Percentiles rank a stretch among this genome's conserved stretches.
Conservation (phyloP, 1,284 basidiomycete species). For the Tremellales sp. region DNA sequence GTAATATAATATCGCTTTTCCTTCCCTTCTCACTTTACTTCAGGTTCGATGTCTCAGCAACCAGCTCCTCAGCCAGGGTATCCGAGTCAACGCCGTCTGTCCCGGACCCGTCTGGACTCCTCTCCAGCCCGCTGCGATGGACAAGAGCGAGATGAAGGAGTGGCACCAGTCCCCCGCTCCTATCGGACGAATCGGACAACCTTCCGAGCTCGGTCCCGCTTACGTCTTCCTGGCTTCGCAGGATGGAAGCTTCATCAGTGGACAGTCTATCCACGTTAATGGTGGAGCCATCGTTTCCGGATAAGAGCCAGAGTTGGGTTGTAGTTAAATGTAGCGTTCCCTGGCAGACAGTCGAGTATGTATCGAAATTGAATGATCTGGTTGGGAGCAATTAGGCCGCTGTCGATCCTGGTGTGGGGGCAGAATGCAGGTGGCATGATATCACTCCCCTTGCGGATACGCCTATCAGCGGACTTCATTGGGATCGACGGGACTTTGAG, state of each 20-base stretch:
- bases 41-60: constrained; percentile 55
- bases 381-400: too few relatives aligned
- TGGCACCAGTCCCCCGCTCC: constrained; percentile 41
- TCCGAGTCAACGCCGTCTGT: constrained; percentile 34
- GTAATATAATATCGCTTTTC: too few relatives aligned
- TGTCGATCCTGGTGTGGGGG: too few relatives aligned
- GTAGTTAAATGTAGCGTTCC: constrained; percentile 3
- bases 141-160: constrained; percentile 31
- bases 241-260: constrained; percentile 44
- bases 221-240: constrained; percentile 46
- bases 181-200: constrained; percentile 47
- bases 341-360: neutral
- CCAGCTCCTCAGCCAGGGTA: constrained; percentile 58
- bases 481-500: constrained; percentile 1
- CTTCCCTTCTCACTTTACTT: too few relatives aligned
- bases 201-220: constrained; percentile 46
- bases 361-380: neutral
- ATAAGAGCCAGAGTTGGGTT: constrained; percentile 21
- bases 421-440: too few relatives aligned
- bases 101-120: constrained; percentile 38
- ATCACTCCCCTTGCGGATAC: too few relatives aligned
- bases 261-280: constrained; percentile 46
- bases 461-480: too few relatives aligned
- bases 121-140: constrained; percentile 44
- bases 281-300: constrained; percentile 42